Evolutionary conservation across 2,329 filamentous ascomycete genomes (phyloP).

Genomic region (Fusarium luffae): DNA sequence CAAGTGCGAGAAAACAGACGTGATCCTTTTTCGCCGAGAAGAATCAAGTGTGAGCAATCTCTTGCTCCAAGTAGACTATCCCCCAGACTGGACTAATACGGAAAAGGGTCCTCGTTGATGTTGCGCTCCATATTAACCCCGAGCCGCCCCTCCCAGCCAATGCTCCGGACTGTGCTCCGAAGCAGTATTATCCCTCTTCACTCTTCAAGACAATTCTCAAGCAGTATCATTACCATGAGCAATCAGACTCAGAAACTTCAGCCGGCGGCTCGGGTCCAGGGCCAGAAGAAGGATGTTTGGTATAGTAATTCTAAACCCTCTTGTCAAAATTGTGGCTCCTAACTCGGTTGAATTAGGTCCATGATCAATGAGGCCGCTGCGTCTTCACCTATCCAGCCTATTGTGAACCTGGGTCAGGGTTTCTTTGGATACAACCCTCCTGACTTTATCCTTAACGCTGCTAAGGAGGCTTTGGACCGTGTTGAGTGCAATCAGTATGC

Average conservation of each 20-base stretch:
- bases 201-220: slow-evolving; percentile 33
- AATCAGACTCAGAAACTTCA: slow-evolving; percentile 57
- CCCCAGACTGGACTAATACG: slow-evolving; percentile 20
- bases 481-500: slow-evolving; percentile 99
- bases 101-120: slow-evolving; percentile 34
- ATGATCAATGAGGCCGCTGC: slow-evolving; percentile 75
- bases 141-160: slow-evolving; percentile 27
- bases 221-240: slow-evolving; percentile 53
- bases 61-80: neutral
- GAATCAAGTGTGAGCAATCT: slow-evolving; percentile 5
- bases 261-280: slow-evolving; percentile 62
- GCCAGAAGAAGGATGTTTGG: slow-evolving; percentile 65
- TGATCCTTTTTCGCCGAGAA: slow-evolving; percentile 6
- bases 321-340: slow-evolving; percentile 3
- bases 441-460: slow-evolving; percentile 88
- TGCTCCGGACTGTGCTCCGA: slow-evolving; percentile 38
- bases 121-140: slow-evolving; percentile 45
- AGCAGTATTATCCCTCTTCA: slow-evolving; percentile 34
- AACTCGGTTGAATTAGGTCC: slow-evolving; percentile 56
- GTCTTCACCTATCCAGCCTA: slow-evolving; percentile 70
- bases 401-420: slow-evolving; percentile 73
- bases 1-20: slow-evolving; percentile 9
- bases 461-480: slow-evolving; percentile 86
- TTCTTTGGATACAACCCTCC: slow-evolving; percentile 96
- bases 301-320: slow-evolving; percentile 45